Evolutionary conservation across 441 rosid genomes (phyloP).

Genomic region (Corymbia citriodora): DNA sequence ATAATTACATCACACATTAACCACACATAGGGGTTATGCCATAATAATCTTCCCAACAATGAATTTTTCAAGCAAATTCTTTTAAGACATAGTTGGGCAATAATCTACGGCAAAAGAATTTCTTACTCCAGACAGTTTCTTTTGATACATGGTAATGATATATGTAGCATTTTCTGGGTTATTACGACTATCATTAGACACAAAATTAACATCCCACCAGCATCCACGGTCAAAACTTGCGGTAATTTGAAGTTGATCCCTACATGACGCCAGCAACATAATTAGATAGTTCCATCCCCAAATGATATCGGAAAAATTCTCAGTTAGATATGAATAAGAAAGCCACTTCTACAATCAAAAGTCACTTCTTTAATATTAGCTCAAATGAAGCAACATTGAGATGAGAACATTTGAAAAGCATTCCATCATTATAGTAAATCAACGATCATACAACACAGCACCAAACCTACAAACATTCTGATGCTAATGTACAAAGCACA

Average conservation of each 20-base stretch:
- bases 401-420: background rate
- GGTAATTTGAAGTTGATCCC: background rate
- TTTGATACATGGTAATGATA: background rate
- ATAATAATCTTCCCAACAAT: background rate
- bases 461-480: background rate
- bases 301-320: background rate
- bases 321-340: background rate
- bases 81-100: background rate
- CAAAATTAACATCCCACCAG: background rate
- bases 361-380: background rate
- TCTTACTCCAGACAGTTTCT: background rate
- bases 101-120: background rate
- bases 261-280: background rate
- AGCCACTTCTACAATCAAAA: background rate
- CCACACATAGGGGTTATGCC: background rate
- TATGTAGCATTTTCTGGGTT: background rate
- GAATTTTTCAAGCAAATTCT: background rate
- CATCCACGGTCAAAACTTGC: background rate
- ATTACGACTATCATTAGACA: background rate
- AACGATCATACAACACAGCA: background rate
- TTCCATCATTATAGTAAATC: background rate
- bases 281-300: background rate
- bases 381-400: background rate
- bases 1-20: slow-evolving; percentile 2
- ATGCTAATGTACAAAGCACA: too few relatives aligned